Percentiles rank a stretch among this genome's conserved stretches.
These are phyloP conservation scores for Micractinium conductrix DNA, from an alignment of 139 green algal genomes.

Conservation along the genomic window DNA sequence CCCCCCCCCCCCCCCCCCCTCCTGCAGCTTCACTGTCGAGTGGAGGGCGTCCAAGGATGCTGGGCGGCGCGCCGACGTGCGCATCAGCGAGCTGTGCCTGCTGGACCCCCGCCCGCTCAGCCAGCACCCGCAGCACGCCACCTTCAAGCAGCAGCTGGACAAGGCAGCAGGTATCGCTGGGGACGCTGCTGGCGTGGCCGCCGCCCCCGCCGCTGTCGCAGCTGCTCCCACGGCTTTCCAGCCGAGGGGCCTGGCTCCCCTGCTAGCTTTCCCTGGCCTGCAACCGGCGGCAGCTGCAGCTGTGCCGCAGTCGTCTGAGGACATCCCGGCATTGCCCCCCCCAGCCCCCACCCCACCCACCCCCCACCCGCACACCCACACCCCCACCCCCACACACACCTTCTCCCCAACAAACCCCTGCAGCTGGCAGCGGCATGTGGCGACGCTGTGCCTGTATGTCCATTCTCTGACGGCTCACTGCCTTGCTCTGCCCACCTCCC, in stretches of 20 bases:
- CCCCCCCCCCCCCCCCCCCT: background rate
- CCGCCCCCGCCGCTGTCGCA: background rate
- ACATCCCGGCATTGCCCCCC: background rate
- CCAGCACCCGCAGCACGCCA: background rate
- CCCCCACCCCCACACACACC: no score
- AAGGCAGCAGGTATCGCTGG: no score
- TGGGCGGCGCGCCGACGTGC: background rate
- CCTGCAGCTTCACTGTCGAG: conserved; percentile 25
- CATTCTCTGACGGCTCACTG: no score
- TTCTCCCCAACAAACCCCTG: no score
- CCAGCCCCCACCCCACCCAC: no score
- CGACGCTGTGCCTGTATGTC: no score
- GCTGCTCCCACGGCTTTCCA: background rate
- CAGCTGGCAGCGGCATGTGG: no score
- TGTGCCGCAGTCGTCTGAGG: background rate
- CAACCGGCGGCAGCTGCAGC: background rate
- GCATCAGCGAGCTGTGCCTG: conserved; percentile 18
- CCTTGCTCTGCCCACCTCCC: no score
- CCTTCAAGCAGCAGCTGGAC: background rate
- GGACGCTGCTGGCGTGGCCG: background rate
- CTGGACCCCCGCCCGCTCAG: background rate
- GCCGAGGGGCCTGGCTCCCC: no score
- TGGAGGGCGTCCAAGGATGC: conserved; percentile 17
- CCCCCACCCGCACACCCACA: no score
- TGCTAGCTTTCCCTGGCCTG: no score